These are phyloP conservation scores for Citrus mangshanensis DNA, from an alignment of 345 rosid species.

Conservation along the genomic window DNA sequence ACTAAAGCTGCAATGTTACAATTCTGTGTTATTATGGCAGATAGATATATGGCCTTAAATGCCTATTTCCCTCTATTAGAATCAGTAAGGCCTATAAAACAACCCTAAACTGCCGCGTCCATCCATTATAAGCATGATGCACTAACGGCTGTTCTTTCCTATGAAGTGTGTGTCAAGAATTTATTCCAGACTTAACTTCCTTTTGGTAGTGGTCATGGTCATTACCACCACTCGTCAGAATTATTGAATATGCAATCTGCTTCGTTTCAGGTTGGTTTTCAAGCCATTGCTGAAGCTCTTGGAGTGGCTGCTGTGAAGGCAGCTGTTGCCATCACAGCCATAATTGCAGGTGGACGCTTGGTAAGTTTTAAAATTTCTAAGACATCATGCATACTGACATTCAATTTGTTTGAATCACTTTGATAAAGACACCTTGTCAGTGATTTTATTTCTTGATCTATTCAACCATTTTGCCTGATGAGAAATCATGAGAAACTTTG, in stretches of 20 bases:
- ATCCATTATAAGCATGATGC: not conserved
- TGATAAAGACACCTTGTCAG: constrained; percentile 5
- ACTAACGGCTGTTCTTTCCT: not conserved
- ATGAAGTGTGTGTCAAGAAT: not conserved
- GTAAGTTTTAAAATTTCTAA: constrained; percentile 41
- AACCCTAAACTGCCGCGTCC: not conserved
- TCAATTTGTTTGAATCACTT: constrained; percentile 14
- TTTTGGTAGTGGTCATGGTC: not conserved
- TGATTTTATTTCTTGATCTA: constrained; percentile 6
- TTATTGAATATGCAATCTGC: constrained; percentile 11
- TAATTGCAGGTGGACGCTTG: constrained; percentile 97
- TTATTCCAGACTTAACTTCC: not conserved
- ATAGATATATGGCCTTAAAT: not conserved
- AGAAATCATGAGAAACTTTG: not conserved
- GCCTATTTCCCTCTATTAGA: not conserved
- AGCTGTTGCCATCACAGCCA: constrained; percentile 87
- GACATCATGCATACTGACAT: constrained; percentile 3
- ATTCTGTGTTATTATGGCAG: not conserved
- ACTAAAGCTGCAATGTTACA: not conserved
- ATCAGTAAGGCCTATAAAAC: not conserved
- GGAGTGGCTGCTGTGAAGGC: constrained; percentile 97
- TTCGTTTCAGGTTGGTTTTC: constrained; percentile 80
- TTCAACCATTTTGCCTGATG: constrained; percentile 8
- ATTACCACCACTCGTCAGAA: not conserved
- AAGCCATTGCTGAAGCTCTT: constrained; percentile 98